Evolutionary conservation across 1,284 basidiomycete genomes (phyloP).

Genomic region (Singerocomus inundabilis): DNA sequence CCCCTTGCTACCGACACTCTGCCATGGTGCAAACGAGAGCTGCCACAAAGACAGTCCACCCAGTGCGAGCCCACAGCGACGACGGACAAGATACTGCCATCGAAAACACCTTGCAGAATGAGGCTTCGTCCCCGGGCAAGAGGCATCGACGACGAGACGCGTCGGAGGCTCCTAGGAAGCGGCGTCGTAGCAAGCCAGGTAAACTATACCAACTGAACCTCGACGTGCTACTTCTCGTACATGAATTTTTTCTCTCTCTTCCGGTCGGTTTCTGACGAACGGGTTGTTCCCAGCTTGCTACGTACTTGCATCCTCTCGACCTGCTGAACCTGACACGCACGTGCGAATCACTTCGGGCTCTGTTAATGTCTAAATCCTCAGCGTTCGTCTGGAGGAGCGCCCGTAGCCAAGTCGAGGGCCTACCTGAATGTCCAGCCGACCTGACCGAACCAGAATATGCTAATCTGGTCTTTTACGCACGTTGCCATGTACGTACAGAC

Average conservation of each 20-base stretch:
- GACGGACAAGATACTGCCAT: not conserved
- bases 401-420: constrained; percentile 3
- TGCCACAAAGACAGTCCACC: not conserved
- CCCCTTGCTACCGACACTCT: not conserved
- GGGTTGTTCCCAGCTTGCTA: constrained; percentile 12
- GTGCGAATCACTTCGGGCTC: constrained; percentile 15
- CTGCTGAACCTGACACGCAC: constrained; percentile 23
- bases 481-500: constrained; percentile 13
- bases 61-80: not conserved
- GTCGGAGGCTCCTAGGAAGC: constrained; percentile 4
- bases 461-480: constrained; percentile 21
- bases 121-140: not conserved
- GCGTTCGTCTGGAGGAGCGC: constrained; percentile 17
- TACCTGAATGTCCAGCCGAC: constrained; percentile 29
- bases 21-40: not conserved
- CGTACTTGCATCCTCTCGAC: constrained; percentile 18
- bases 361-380: constrained; percentile 19
- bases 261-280: not conserved
- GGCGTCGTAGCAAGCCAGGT: constrained; percentile 7
- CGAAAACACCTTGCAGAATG: not conserved
- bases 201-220: constrained; percentile 21
- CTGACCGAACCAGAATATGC: constrained; percentile 33
- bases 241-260: not conserved
- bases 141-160: not conserved
- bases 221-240: constrained; percentile 22